These are phyloP conservation scores for Hypericum perforatum DNA, from an alignment of 345 rosid species.

Conservation along the genomic window DNA sequence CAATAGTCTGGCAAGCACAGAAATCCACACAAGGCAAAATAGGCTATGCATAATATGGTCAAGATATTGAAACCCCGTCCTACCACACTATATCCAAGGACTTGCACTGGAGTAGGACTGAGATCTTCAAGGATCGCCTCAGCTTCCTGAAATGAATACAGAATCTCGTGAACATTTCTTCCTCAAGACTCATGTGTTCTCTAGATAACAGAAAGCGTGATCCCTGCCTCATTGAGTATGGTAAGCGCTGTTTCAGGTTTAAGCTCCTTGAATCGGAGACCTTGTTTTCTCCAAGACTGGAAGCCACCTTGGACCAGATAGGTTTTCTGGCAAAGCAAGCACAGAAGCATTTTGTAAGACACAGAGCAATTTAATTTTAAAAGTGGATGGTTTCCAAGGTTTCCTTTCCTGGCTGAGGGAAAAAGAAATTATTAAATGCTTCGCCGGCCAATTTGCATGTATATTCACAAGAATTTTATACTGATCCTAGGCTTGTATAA, in stretches of 20 bases:
- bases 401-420: not conserved
- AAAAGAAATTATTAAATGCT: no score
- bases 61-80: conserved; percentile 17
- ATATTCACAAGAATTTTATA: no score
- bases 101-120: conserved; percentile 66
- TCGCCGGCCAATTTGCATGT: no score
- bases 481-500: no score
- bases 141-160: conserved; percentile 50
- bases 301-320: conserved; percentile 81
- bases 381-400: not conserved
- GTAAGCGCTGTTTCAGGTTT: conserved; percentile 70
- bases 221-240: conserved; percentile 69
- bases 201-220: not conserved
- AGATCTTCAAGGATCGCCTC: conserved; percentile 82
- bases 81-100: conserved; percentile 68
- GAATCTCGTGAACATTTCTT: conserved; percentile 1
- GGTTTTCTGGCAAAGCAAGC: conserved; percentile 43
- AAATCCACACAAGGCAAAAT: not conserved
- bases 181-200: not conserved
- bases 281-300: conserved; percentile 69
- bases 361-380: not conserved
- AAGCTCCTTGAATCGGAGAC: conserved; percentile 68
- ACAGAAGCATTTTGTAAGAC: conserved; percentile 10
- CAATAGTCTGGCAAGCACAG: not conserved
- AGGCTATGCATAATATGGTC: not conserved